Evolutionary conservation across 352 stramenopile species (phyloP), one percentile per base, ranked within the genome.

Genomic region (Globisporangium emineosum): DNA sequence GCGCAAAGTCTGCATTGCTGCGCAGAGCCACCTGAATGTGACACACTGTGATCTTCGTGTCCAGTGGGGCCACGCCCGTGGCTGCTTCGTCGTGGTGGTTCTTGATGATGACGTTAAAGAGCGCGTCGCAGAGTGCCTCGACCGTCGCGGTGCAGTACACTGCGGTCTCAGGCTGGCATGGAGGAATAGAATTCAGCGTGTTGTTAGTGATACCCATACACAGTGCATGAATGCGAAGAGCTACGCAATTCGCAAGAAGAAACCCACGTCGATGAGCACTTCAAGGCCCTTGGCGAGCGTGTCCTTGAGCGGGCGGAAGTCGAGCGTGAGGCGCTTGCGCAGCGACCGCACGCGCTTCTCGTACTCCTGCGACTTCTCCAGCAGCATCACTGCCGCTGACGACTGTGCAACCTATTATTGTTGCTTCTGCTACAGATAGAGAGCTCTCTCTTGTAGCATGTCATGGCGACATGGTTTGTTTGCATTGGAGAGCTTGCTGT

Each of bases 21-120:
- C 77, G 75, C 19, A 88, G 61, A 43, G 77, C 77, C 25, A 86
- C 70, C 35, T 88, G 79, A 49, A 88, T 65, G 62, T 86, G 76
- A 60, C 65, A 79, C 47, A 84, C 69, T 5, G 76, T 83, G 52
- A 86, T 70, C 52, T 82, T 86, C 45, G 75, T 86, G 59, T 79
- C 73, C 71, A 75, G 35, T 3, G 73, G 71, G 23, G 66, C 73
- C 35, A 75, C 56, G 27, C 62, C 65, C 13, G 63, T 27, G 17
- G 62, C 62, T 0, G 69, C 69, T 5, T 79, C 56, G 9, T 83
- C 74, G 30, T 76, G 67, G 45, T 78, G 69, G 32, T 76, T 66
- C 57, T 79, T 78, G 63, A 86, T 69, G 30, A 79, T 67, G 52
- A 71, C 69, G 27, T 71, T 65, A 61, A 88, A 88, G 50, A 88